phyloP scores from a whole-genome alignment of 2,329 filamentous ascomycete genomes.

The Talaromyces marneffei region DNA sequence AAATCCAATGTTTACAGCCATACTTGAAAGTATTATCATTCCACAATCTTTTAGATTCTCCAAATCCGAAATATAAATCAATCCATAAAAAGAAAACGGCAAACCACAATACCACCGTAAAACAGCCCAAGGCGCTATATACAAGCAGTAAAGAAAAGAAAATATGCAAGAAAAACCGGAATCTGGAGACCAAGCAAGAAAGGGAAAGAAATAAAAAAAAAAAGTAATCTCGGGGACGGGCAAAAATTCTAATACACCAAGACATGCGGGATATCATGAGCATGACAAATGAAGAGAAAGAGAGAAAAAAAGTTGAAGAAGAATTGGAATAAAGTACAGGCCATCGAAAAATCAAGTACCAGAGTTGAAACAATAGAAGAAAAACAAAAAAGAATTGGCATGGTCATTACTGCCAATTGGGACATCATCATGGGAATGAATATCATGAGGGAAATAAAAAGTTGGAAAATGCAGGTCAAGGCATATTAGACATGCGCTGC shows the following conservation, averaged over 20 bases:
- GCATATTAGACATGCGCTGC: background rate
- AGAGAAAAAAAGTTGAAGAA: background rate
- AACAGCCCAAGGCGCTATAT: background rate
- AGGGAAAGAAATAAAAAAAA: background rate
- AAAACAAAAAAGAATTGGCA: background rate
- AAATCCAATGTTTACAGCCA: too few species aligned
- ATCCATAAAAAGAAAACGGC: background rate
- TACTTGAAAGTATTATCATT: too few species aligned
- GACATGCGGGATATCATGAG: constrained; percentile 14
- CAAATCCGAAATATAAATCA: background rate
- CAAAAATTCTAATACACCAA: constrained; percentile 3
- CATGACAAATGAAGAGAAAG: constrained; percentile 6
- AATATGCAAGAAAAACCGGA: background rate
- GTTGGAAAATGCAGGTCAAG: background rate
- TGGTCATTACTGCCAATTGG: constrained; percentile 12
- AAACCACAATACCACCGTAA: background rate
- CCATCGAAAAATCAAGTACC: background rate
- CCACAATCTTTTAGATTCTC: too few species aligned
- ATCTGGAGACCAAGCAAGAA: background rate
- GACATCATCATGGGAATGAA: background rate
- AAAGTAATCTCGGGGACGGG: background rate
- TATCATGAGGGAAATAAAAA: background rate
- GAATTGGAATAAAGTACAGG: background rate
- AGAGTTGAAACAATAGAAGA: too few species aligned
- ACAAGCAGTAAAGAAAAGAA: background rate